These are phyloP conservation scores for Boletus rufocinnamomeus DNA, from an alignment of 768 basidiomycete species.

Conservation along the genomic window DNA sequence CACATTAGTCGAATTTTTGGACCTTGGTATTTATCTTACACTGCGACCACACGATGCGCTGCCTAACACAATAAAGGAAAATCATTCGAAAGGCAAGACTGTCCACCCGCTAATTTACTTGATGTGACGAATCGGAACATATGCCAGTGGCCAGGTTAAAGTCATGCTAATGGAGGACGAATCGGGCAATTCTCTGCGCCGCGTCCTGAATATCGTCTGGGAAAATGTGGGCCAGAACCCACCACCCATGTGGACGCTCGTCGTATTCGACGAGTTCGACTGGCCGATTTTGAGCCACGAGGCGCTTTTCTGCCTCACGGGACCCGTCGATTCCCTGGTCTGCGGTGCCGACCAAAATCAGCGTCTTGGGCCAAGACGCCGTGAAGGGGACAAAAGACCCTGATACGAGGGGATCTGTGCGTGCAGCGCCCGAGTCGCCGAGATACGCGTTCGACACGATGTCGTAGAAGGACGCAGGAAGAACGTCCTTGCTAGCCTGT, in stretches of 20 bases:
- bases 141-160: no score
- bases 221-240: no score
- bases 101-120: no score
- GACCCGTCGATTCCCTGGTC: constrained; percentile 18
- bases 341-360: constrained; percentile 21
- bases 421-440: constrained; percentile 7
- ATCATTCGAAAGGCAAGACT: no score
- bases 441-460: constrained; percentile 6
- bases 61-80: not conserved
- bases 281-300: no score
- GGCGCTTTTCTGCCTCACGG: no score
- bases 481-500: not conserved
- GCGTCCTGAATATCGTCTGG: no score
- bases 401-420: no score
- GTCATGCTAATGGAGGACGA: not conserved
- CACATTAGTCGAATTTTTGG: constrained; percentile 4
- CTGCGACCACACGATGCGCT: not conserved
- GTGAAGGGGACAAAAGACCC: constrained; percentile 16
- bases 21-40: constrained; percentile 2
- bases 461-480: not conserved
- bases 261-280: no score
- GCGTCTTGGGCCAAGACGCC: no score
- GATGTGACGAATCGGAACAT: not conserved
- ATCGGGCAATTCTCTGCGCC: no score
- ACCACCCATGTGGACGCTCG: no score